These are phyloP conservation scores for Dothideomycetes sp. DNA, from an alignment of 2,329 filamentous ascomycete species.

Conservation along the genomic window DNA sequence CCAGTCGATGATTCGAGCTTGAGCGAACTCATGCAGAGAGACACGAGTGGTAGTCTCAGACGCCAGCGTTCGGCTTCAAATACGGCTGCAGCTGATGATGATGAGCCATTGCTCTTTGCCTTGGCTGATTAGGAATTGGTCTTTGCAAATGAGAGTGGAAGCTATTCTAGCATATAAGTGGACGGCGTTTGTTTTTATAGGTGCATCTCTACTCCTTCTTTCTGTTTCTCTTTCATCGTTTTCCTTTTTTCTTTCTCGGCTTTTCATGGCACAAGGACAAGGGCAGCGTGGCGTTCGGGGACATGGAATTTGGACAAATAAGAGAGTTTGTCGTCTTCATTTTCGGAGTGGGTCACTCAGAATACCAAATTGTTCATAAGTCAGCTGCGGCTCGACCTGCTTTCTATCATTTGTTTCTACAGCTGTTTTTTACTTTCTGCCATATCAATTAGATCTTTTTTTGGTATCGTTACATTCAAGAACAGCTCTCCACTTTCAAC, in stretches of 20 bases:
- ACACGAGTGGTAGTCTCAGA: slow-evolving; percentile 5
- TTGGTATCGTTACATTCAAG: background rate
- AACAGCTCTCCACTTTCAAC: no score
- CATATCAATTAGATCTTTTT: background rate
- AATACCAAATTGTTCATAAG: no score
- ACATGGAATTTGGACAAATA: no score
- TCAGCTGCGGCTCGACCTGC: no score
- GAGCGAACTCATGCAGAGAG: slow-evolving; percentile 37
- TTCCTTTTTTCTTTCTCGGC: background rate
- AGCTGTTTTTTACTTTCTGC: background rate
- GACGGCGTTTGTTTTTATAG: background rate
- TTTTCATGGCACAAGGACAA: background rate
- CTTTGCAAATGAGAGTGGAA: no score
- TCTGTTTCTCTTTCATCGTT: background rate
- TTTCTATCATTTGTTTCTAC: no score
- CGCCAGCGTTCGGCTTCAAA: slow-evolving; percentile 18
- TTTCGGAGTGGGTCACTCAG: no score
- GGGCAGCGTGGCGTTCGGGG: no score
- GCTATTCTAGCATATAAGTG: background rate
- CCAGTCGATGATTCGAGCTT: slow-evolving; percentile 57
- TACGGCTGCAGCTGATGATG: slow-evolving; percentile 42
- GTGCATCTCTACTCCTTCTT: background rate
- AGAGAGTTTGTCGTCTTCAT: no score
- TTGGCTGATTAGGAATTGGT: slow-evolving; percentile 48
- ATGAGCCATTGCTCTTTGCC: slow-evolving; percentile 63